Evolutionary conservation across 495 filamentous ascomycete species (phyloP).

Genomic region (Xylaria sp.): DNA sequence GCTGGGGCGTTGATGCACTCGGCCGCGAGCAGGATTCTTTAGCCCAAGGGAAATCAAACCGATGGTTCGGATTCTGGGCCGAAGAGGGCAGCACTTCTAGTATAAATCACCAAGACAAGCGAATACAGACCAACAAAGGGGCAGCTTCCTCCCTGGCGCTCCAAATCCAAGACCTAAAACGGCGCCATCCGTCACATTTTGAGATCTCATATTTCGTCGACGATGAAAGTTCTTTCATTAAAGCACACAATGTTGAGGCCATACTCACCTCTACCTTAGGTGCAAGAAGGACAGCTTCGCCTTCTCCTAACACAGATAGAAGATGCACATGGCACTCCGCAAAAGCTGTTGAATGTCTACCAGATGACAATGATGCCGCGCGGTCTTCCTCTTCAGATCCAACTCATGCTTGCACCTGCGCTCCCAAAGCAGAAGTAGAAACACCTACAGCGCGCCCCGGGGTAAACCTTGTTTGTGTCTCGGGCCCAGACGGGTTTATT

Average conservation of each 20-base stretch:
- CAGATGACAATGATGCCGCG: constrained; percentile 33
- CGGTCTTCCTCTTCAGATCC: constrained; percentile 32
- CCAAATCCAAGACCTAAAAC: constrained; percentile 66
- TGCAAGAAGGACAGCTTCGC: not conserved
- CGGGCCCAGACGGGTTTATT: constrained; percentile 91
- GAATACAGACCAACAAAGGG: not conserved
- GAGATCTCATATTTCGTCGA: constrained; percentile 78
- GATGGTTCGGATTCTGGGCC: constrained; percentile 23
- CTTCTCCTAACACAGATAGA: not conserved
- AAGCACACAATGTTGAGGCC: constrained; percentile 52
- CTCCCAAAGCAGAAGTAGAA: not conserved
- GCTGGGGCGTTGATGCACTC: constrained; percentile 45
- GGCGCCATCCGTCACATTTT: constrained; percentile 61
- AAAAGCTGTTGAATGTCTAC: constrained; percentile 28
- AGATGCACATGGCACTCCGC: constrained; percentile 40
- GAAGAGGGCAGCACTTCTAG: not conserved
- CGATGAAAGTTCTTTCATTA: constrained; percentile 72
- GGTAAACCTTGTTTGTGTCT: constrained; percentile 73
- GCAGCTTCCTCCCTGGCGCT: constrained; percentile 54
- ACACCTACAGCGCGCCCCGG: constrained; percentile 29
- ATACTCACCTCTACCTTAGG: constrained; percentile 24
- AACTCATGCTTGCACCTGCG: constrained; percentile 22
- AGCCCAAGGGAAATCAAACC: not conserved
- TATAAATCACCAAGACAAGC: not conserved
- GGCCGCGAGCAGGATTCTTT: constrained; percentile 23